A percentile compares a stretch with the other conserved stretches of the same genome.
phyloP scores from a whole-genome alignment of 2,329 filamentous ascomycete species.

The Aspergillus caelatus region DNA sequence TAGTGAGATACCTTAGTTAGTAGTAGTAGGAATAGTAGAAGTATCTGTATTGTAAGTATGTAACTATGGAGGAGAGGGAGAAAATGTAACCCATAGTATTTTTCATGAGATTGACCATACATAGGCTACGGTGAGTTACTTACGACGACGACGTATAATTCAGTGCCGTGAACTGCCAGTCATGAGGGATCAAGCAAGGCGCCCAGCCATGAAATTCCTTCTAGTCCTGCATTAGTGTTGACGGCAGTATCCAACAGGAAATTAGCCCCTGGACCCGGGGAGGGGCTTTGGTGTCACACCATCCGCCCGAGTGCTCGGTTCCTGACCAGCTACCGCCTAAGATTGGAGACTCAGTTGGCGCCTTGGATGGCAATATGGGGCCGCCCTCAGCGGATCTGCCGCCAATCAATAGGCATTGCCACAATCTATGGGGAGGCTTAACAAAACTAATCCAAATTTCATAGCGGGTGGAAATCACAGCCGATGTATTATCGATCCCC shows the following conservation, averaged over 20 bases:
- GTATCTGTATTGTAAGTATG: neutral
- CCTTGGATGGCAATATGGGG: neutral
- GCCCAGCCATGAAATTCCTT: neutral
- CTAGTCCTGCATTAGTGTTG: neutral
- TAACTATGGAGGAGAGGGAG: neutral
- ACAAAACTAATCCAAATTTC: neutral
- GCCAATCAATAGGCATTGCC: constrained; percentile 9
- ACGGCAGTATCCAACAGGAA: neutral
- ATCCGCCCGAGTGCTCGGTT: constrained; percentile 3
- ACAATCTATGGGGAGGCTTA: neutral
- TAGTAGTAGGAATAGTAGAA: neutral
- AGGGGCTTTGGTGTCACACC: constrained; percentile 4
- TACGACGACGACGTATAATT: neutral
- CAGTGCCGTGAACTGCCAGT: neutral
- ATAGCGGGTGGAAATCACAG: constrained; percentile 1
- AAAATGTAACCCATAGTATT: neutral
- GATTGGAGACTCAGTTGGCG: constrained; percentile 10
- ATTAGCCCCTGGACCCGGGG: neutral
- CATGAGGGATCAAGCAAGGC: neutral
- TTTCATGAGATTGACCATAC: neutral
- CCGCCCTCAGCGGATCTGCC: constrained; percentile 5
- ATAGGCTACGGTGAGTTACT: neutral
- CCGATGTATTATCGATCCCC: neutral
- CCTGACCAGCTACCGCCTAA: neutral
- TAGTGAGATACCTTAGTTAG: no score